phyloP scores from a whole-genome alignment of 2,329 filamentous ascomycete species.

The Myriosclerotinia duriaeana region DNA sequence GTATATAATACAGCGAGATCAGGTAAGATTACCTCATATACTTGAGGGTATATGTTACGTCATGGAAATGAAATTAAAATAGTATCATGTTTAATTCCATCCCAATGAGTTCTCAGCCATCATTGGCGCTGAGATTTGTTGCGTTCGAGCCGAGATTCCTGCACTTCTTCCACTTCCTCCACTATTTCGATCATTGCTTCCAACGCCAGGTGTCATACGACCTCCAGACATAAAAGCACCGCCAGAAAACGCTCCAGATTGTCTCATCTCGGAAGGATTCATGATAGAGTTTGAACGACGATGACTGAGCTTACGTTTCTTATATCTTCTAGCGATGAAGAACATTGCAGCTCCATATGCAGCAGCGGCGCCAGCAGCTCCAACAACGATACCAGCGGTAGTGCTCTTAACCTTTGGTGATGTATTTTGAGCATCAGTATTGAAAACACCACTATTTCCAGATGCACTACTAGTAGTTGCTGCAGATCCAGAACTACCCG shows the following conservation, averaged over 20 bases:
- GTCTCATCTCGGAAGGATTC: constrained; percentile 51
- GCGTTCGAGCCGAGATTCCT: constrained; percentile 53
- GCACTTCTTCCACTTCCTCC: constrained; percentile 53
- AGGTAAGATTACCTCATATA: constrained; percentile 25
- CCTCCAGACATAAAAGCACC: constrained; percentile 46
- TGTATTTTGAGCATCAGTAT: constrained; percentile 44
- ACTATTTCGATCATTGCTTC: constrained; percentile 48
- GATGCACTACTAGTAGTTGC: constrained; percentile 34
- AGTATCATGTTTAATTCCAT: constrained; percentile 59
- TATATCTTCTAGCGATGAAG: constrained; percentile 70
- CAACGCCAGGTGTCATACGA: constrained; percentile 42
- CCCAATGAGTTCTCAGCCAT: constrained; percentile 76
- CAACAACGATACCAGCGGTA: constrained; percentile 63
- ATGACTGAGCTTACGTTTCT: constrained; percentile 62
- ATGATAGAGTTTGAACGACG: constrained; percentile 60
- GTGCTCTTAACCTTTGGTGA: constrained; percentile 61
- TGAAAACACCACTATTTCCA: constrained; percentile 45
- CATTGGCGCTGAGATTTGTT: constrained; percentile 70
- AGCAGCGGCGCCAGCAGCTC: constrained; percentile 64
- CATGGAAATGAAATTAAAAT: constrained; percentile 27
- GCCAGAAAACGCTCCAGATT: constrained; percentile 51
- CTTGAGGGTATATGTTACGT: constrained; percentile 31
- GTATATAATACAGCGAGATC: constrained; percentile 36
- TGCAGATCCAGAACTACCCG: constrained; percentile 43
- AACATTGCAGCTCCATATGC: constrained; percentile 76